Evolutionary conservation across 1,284 basidiomycete genomes (phyloP), one percentile per base, ranked within the genome.

Genomic region (Phlebopus sp.): DNA sequence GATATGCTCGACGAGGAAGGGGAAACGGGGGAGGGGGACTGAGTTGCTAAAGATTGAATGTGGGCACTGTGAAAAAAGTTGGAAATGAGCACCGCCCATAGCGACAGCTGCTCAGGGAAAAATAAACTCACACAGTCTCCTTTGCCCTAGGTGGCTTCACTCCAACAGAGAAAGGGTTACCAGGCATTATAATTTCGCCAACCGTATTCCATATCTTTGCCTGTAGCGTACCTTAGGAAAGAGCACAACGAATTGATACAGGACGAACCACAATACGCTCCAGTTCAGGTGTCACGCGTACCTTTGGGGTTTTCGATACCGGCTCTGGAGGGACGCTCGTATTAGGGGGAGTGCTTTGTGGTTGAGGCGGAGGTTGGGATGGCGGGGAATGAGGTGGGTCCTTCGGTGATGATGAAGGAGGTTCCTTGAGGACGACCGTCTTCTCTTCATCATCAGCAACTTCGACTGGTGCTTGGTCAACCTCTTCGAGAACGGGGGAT

Each of bases 181-280:
- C 76, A 15, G 80, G 79, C 70, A 79, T 76, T 29, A 89, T 72
- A 36, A 81, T 67, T 39, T 87, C 84, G 27, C 81, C 78, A 8
- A 82, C 69, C 5, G 81, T 78, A 11, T 68, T 54, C 86, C 85
- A 88, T 55, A 89, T 82, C 58, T 80, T 86, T 30, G 73, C 60
- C 86, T 89, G 52, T 10, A 39, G 43, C 37, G 17, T 21, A 6
- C 25, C 48, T 44, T 19, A 40, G 25, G 5, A 29, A 41, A 32
- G 7, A n/a, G 6, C 4, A 17, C 38, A 42, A 30, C 7, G 2
- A 32, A 23, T 1, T 13, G 7, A 19, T 14, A 14, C 19, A 5
- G 39, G 11, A 71, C 79, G 50, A 62, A 80, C 85, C 42, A 76
- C 72, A 44, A 86, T 81, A 25, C 69, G 71, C 55, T 87, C 84